Evolutionary conservation across 2,329 filamentous ascomycete species (phyloP).

Genomic region (Didymellaceae sp.): DNA sequence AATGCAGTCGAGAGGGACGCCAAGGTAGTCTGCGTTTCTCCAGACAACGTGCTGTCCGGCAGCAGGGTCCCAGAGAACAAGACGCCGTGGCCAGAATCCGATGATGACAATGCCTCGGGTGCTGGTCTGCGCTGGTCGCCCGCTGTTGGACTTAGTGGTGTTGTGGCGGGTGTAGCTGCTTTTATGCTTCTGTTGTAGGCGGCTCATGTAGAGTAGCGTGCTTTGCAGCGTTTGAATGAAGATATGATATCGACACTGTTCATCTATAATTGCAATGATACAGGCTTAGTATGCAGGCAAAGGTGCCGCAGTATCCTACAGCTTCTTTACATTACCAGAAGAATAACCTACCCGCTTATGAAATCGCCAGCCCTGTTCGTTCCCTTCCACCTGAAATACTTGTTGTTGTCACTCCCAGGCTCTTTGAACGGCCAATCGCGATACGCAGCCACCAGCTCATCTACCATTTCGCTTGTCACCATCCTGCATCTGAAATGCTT

Average conservation of each 20-base stretch:
- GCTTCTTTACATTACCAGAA: too few relatives aligned
- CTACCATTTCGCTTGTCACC: conserved; percentile 44
- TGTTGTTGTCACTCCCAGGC: conserved; percentile 29
- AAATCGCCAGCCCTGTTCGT: not conserved
- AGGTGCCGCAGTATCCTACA: too few relatives aligned
- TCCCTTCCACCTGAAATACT: conserved; percentile 31
- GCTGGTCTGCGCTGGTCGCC: too few relatives aligned
- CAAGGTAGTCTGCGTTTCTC: not conserved
- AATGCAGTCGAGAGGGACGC: not conserved
- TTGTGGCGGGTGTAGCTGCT: not conserved
- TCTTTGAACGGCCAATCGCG: conserved; percentile 45
- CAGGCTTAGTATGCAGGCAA: not conserved
- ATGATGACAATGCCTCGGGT: not conserved
- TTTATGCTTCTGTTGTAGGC: not conserved
- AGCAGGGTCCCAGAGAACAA: not conserved
- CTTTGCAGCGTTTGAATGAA: too few relatives aligned
- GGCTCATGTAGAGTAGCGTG: too few relatives aligned
- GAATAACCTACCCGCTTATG: not conserved
- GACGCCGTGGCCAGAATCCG: not conserved
- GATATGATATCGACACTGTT: too few relatives aligned
- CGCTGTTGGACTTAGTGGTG: too few relatives aligned
- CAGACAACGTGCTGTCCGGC: not conserved
- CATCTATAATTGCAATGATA: too few relatives aligned
- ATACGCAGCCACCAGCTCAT: conserved; percentile 40
- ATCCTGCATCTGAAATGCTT: conserved; percentile 38